Conservation (phyloP, 2,329 filamentous ascomycete species). For the Akanthomyces uredinophilus region DNA sequence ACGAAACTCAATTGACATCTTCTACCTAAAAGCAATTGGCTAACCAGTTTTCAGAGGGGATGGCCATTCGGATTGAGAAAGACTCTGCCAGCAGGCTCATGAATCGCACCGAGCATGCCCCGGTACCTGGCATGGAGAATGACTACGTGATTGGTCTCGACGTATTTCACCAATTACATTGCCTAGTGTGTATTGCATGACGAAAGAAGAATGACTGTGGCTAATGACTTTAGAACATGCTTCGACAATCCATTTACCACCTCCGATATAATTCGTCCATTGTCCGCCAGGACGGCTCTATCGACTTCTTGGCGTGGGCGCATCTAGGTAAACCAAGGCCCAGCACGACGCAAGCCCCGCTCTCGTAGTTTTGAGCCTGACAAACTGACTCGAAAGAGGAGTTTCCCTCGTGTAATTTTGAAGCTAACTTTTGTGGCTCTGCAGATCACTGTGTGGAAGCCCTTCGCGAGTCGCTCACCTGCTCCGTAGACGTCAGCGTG, state of each 20-base stretch:
- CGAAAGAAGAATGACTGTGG: background rate
- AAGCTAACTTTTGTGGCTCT: too few species aligned
- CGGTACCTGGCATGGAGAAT: background rate
- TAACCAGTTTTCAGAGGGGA: background rate
- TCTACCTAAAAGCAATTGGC: background rate
- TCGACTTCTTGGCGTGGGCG: constrained; percentile 11
- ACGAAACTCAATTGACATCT: background rate
- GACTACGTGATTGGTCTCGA: constrained; percentile 15
- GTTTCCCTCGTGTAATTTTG: too few species aligned
- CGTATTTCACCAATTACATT: constrained; percentile 16
- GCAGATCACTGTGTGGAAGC: constrained; percentile 15
- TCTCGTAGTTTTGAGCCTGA: too few species aligned
- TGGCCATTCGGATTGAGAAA: constrained; percentile 6
- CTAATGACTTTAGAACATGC: constrained; percentile 5
- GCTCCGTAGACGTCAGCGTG: constrained; percentile 12
- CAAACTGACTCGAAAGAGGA: too few species aligned
- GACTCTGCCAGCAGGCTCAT: background rate
- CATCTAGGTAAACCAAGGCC: constrained; percentile 8
- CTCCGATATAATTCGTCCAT: constrained; percentile 14
- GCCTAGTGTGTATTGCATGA: background rate
- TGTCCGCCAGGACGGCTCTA: constrained; percentile 7
- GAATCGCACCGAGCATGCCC: constrained; percentile 6
- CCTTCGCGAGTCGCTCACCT: constrained; percentile 14
- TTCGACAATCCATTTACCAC: constrained; percentile 11
- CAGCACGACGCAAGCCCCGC: too few species aligned